Evolutionary conservation across 768 basidiomycete genomes (phyloP), one percentile per base, ranked within the genome.

Genomic region (Macrolepiota albuminosa): DNA sequence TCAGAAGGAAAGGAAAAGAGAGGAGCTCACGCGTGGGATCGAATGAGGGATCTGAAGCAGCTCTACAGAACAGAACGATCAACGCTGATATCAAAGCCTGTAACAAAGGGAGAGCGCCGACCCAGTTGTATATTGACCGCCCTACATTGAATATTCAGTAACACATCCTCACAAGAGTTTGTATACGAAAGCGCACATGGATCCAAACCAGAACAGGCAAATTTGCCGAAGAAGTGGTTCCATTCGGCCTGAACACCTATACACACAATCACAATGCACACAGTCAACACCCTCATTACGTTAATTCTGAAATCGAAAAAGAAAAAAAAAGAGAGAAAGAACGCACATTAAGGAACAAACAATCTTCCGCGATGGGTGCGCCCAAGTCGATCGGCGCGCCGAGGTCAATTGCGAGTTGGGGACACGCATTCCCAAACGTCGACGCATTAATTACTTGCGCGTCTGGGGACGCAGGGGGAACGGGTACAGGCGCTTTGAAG

Each of bases 371-470:
- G 6, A 78, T 71, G 1, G 76, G 72, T 18, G 80, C 83, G 14
- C 78, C 79, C 0, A 81, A 66, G 1, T 66, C 72, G 7, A 78
- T 70, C 0, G 76, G 72, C 18, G 80, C 83, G 10, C 78, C 80
- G 0, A 81, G 67, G 29, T 52, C 64, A 18, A 61, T 31, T 6
- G 74, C 66, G 9, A 75, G 75, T 57, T 84, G 85, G 21, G 82
- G 82, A 65, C 84, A 87, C 1, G 81, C 82, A 61, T 82, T 74
- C 1, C 83, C 82, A 57, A 85, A 86, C 8, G 66, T 56, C 13
- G 77, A 75, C 14, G 85, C 83, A 58, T 80, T 66, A 40, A 73
- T 68, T 1, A 82, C 60, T 0, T 55, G 24, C 33, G 40, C 21
- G 2, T 9, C 26, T 16, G 33, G 72, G 14, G 55, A 64, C 0